Percentiles rank a stretch among this genome's conserved stretches.
Conservation (phyloP, 495 filamentous ascomycete genomes). For the Aspergillus olivimuriae region DNA sequence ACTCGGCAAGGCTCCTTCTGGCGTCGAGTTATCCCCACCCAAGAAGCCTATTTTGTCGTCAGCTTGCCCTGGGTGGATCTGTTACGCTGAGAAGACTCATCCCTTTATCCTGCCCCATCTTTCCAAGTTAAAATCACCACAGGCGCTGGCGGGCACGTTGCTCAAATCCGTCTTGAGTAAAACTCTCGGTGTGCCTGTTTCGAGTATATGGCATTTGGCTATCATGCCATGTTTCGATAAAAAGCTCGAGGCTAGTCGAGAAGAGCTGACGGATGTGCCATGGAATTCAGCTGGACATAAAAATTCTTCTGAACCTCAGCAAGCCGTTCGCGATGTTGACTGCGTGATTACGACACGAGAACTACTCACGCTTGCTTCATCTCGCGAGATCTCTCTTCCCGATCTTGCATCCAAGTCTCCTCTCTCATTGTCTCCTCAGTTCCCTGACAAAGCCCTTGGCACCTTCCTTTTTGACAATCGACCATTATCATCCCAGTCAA, state of each 20-base stretch:
- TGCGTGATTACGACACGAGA: conserved; percentile 96
- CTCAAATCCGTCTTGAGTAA: conserved; percentile 77
- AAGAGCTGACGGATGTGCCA: conserved; percentile 76
- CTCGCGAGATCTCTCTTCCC: conserved; percentile 67
- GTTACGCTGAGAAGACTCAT: conserved; percentile 96
- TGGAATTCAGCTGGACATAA: conserved; percentile 45
- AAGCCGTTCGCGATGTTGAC: conserved; percentile 79
- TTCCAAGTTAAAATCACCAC: conserved; percentile 86
- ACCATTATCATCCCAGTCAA: conserved; percentile 19
- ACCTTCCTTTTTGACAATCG: conserved; percentile 57
- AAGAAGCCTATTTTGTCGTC: conserved; percentile 78
- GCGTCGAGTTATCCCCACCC: conserved; percentile 26
- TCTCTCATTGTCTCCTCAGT: conserved; percentile 32
- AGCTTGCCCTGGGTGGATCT: conserved; percentile 96
- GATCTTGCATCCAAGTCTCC: conserved; percentile 52
- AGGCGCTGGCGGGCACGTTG: conserved; percentile 83
- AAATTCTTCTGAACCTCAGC: conserved; percentile 25
- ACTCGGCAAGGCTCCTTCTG: conserved; percentile 14
- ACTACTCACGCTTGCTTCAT: conserved; percentile 77
- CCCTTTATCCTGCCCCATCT: conserved; percentile 88
- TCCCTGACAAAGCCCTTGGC: conserved; percentile 65
- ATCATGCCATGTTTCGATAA: conserved; percentile 99
- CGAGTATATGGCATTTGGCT: conserved; percentile 86
- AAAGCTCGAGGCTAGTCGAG: conserved; percentile 91
- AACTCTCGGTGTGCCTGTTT: conserved; percentile 60